Conservation (phyloP, 1,139 yeast species). For the Entelexis paramagnoliae region DNA sequence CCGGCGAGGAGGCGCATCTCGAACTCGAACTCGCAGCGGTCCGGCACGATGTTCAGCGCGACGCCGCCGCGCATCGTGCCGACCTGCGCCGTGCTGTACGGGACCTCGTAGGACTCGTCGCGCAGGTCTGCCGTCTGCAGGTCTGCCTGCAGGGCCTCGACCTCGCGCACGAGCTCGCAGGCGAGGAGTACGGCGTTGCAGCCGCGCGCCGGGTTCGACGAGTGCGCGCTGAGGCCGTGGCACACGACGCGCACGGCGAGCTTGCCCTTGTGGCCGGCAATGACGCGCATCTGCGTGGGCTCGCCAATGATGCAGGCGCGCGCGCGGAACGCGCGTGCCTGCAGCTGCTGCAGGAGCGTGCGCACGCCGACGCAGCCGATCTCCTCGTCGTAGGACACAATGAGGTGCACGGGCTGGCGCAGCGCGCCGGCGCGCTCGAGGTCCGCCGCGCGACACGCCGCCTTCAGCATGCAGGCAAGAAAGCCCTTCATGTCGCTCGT, state of each 20-base stretch:
- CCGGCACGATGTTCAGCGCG: conserved; percentile 21
- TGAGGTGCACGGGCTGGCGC: conserved; percentile 15
- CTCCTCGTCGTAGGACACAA: conserved; percentile 22
- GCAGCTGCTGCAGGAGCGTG: conserved; percentile 16
- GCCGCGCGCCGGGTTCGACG: conserved; percentile 20
- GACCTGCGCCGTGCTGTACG: conserved; percentile 18
- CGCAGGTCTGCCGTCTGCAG: neutral
- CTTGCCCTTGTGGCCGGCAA: conserved; percentile 22
- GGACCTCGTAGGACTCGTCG: conserved; percentile 18
- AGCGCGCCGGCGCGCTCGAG: conserved; percentile 4
- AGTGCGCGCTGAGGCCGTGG: conserved; percentile 20
- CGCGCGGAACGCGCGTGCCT: conserved; percentile 10
- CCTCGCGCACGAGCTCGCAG: conserved; percentile 15
- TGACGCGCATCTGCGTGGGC: conserved; percentile 17
- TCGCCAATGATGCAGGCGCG: conserved; percentile 21
- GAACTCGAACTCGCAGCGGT: conserved; percentile 18
- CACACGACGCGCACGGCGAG: conserved; percentile 19
- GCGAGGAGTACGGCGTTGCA: conserved; percentile 20
- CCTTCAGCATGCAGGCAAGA: conserved; percentile 20
- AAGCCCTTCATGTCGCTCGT: conserved; percentile 49
- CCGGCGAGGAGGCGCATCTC: conserved; percentile 21
- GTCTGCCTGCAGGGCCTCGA: conserved; percentile 15
- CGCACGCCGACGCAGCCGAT: conserved; percentile 22
- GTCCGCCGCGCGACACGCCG: conserved; percentile 13
- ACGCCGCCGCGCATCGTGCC: conserved; percentile 21